phyloP scores from a whole-genome alignment of 2,329 filamentous ascomycete genomes.

The Aspergillus fructus region DNA sequence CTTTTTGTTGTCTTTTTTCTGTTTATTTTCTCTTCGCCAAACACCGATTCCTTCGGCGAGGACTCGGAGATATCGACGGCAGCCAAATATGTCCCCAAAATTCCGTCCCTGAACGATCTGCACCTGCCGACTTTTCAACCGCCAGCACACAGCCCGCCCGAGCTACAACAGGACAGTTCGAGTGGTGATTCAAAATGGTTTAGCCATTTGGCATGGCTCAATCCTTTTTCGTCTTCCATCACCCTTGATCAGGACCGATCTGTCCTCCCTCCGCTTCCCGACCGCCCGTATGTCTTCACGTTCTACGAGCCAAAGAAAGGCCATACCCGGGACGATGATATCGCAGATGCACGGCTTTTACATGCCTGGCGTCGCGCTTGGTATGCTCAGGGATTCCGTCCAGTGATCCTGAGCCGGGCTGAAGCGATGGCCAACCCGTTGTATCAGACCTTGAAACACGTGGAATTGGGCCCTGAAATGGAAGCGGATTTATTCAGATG shows the following conservation, averaged over 20 bases:
- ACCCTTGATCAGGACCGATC: conserved; percentile 78
- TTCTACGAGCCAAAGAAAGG: conserved; percentile 74
- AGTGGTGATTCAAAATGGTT: conserved; percentile 81
- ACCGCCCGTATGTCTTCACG: conserved; percentile 78
- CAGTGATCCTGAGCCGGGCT: conserved; percentile 72
- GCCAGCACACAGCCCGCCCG: conserved; percentile 67
- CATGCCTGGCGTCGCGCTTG: conserved; percentile 88
- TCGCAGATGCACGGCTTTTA: conserved; percentile 75
- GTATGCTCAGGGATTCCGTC: conserved; percentile 92
- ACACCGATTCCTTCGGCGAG: conserved; percentile 20
- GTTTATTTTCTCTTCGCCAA: conserved; percentile 44
- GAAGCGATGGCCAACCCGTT: conserved; percentile 83
- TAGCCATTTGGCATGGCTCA: conserved; percentile 84
- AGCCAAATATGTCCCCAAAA: conserved; percentile 35
- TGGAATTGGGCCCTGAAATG: conserved; percentile 59
- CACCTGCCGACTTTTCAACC: conserved; percentile 66
- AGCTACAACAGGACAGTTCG: conserved; percentile 71
- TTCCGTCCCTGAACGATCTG: conserved; percentile 54
- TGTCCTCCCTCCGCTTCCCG: conserved; percentile 72
- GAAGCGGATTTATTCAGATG: conserved; percentile 75
- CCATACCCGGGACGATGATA: conserved; percentile 63
- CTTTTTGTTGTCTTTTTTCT: conserved; percentile 45
- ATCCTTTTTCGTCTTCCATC: conserved; percentile 80
- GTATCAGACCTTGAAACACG: conserved; percentile 67
- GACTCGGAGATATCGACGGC: conserved; percentile 22